phyloP scores from a whole-genome alignment of 495 filamentous ascomycete species.

The Oleoguttula mirabilis region DNA sequence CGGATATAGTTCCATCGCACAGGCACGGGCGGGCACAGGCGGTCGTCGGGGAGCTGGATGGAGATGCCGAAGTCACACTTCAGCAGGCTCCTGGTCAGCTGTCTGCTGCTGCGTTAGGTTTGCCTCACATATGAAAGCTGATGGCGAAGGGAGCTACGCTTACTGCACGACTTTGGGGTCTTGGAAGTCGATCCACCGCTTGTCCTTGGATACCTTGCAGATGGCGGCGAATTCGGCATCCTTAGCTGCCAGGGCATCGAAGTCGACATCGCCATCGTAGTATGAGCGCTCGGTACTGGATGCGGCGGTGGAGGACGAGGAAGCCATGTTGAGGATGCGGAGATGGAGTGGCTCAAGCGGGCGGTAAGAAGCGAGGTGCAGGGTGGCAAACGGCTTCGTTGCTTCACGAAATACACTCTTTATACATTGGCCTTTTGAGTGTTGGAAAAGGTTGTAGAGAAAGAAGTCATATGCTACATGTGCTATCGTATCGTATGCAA shows the following conservation, averaged over 20 bases:
- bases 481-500: too few species aligned
- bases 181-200: conserved; percentile 60
- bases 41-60: conserved; percentile 59
- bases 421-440: too few species aligned
- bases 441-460: too few species aligned
- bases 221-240: conserved; percentile 48
- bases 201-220: conserved; percentile 35
- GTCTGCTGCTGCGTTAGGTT: conserved; percentile 32
- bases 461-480: too few species aligned
- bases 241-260: conserved; percentile 44
- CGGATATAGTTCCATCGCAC: conserved; percentile 67
- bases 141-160: conserved; percentile 6
- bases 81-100: conserved; percentile 71
- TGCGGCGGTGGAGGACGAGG: not conserved
- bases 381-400: too few species aligned
- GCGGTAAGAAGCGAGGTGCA: too few species aligned
- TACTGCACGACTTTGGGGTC: conserved; percentile 64
- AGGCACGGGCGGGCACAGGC: conserved; percentile 81
- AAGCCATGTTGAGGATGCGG: conserved; percentile 2
- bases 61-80: conserved; percentile 60
- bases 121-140: not conserved
- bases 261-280: conserved; percentile 54
- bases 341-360: not conserved
- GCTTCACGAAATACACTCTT: too few species aligned
- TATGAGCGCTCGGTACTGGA: conserved; percentile 5